Evolutionary conservation across 2,329 filamentous ascomycete species (phyloP), one percentile per base, ranked within the genome.

Genomic region (Penicillium sp.): DNA sequence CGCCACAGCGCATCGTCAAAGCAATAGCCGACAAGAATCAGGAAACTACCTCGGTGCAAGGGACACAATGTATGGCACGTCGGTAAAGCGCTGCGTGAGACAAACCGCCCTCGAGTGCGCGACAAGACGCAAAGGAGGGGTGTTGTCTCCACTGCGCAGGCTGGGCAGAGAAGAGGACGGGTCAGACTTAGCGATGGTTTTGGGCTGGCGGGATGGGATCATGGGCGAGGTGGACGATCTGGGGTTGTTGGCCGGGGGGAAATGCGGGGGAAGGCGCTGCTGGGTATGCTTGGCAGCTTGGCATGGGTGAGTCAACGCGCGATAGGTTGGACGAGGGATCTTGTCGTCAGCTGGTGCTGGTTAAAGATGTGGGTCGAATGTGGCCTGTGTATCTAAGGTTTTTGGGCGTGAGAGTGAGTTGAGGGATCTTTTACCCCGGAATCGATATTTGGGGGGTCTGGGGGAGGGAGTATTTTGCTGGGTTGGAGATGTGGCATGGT

Each of bases 11-110:
- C 17, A 15, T 17, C 20, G 2, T 34, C 34, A 52, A 20, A 5
- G 22, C 42, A 61, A 59, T 63, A 63, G 56, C 61, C 61, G 61
- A 60, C 41, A 61, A 31, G 20, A 57, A 57, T 12, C 53, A 37
- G 43, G 5, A 15, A 56, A 39, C 25, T 59, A 51, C 61, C 61
- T 63, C 61, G 61, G 61, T 35, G 48, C 54, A 55, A 20, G 5
- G 28, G 4, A 4, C 28, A 3, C 14, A 42, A 8, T 43, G 10
- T 31, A 34, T 34, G 20, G 22, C 38, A 14, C n/a, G 8, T 28
- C 20, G 34, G 20, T 20, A 54, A 28, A 25, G 20, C 14, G 12
- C 22, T 10, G 49, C 15, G 12, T 28, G 25, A 37, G 49, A 41
- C 15, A 39, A 50, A 35, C 38, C 12, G 11, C 14, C 49, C 20